Conservation (phyloP, 257 asterid species). For the Petrea volubilis region DNA sequence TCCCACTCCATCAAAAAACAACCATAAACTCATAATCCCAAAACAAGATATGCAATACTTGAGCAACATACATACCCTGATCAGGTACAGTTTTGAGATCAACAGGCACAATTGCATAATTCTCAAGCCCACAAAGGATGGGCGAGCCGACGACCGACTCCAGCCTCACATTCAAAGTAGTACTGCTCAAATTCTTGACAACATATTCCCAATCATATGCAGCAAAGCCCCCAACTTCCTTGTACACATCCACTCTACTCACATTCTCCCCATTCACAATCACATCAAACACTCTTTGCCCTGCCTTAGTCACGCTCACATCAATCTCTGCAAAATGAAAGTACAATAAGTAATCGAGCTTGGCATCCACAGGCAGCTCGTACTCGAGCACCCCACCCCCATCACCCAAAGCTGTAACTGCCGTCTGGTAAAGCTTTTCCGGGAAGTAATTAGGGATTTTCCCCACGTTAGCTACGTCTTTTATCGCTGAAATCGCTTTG, state of each 20-base stretch:
- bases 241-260: slow-evolving; percentile 73
- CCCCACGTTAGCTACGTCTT: slow-evolving; percentile 44
- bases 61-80: slow-evolving; percentile 49
- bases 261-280: slow-evolving; percentile 69
- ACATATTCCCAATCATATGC: slow-evolving; percentile 78
- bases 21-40: neutral
- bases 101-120: slow-evolving; percentile 85
- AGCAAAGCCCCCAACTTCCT: slow-evolving; percentile 77
- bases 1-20: neutral
- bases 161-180: slow-evolving; percentile 63
- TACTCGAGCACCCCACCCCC: slow-evolving; percentile 71
- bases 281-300: slow-evolving; percentile 89
- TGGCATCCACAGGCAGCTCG: slow-evolving; percentile 71
- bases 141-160: slow-evolving; percentile 74
- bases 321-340: slow-evolving; percentile 97
- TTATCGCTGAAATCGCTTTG: slow-evolving; percentile 68
- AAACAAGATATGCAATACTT: neutral
- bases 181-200: slow-evolving; percentile 75
- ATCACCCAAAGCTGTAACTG: slow-evolving; percentile 46
- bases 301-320: slow-evolving; percentile 65
- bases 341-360: slow-evolving; percentile 81
- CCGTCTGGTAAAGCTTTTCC: slow-evolving; percentile 70
- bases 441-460: slow-evolving; percentile 81
- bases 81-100: slow-evolving; percentile 76
- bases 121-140: slow-evolving; percentile 86